Conservation (phyloP, 805 yeast species). For the Ogataea henricii region DNA sequence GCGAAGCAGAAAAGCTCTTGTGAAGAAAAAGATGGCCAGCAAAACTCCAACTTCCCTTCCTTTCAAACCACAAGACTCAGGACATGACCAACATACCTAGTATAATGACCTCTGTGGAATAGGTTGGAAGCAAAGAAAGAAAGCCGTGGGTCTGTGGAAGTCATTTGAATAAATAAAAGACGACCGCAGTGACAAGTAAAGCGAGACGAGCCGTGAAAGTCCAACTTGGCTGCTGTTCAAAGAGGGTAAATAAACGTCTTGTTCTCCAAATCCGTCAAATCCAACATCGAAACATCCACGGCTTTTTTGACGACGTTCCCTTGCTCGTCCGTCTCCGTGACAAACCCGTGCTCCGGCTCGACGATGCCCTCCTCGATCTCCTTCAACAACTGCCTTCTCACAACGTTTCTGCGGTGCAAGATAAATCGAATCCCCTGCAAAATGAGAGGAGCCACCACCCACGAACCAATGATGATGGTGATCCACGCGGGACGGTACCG, state of each 20-base stretch:
- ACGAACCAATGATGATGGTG: slow-evolving; percentile 55
- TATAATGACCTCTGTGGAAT: no score
- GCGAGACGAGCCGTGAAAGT: no score
- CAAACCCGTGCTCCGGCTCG: slow-evolving; percentile 28
- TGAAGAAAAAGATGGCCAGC: no score
- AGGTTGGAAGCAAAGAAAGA: no score
- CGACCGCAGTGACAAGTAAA: no score
- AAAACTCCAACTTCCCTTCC: no score
- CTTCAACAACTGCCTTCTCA: slow-evolving; percentile 23
- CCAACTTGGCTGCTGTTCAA: slow-evolving; percentile 24
- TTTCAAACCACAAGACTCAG: no score
- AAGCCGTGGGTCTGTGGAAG: no score
- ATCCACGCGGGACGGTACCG: slow-evolving; percentile 51
- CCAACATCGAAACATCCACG: slow-evolving; percentile 47
- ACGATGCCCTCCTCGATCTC: slow-evolving; percentile 20
- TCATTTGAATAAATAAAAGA: no score
- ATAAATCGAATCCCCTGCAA: slow-evolving; percentile 46
- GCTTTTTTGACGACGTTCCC: slow-evolving; percentile 24
- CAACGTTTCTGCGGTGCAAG: slow-evolving; percentile 44
- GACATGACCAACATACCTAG: no score
- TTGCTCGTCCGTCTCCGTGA: slow-evolving; percentile 25
- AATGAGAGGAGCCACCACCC: slow-evolving; percentile 46
- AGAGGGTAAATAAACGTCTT: slow-evolving; percentile 51
- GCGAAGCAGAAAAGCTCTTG: no score
- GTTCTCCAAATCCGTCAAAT: slow-evolving; percentile 55